These are phyloP conservation scores for Colletotrichum liriopes DNA, from an alignment of 2,329 filamentous ascomycete genomes.

Conservation along the genomic window DNA sequence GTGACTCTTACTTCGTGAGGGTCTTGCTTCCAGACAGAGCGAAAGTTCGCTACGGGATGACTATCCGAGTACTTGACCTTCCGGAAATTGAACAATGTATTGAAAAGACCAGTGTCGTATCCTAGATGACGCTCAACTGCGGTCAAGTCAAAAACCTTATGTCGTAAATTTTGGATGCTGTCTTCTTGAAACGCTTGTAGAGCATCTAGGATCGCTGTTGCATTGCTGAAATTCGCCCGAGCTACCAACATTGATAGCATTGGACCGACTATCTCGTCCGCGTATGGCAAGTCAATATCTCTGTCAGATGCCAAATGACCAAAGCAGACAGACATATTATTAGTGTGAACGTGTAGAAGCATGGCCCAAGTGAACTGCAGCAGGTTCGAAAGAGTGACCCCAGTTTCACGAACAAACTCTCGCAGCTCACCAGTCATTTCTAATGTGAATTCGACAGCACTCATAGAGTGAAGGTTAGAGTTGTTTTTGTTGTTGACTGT, in stretches of 20 bases:
- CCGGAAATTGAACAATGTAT: slow-evolving; percentile 20
- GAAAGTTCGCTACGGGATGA: not conserved
- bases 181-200: slow-evolving; percentile 18
- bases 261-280: slow-evolving; percentile 21
- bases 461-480: not conserved
- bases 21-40: slow-evolving; percentile 32
- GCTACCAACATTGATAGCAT: slow-evolving; percentile 20
- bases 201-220: not conserved
- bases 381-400: slow-evolving; percentile 16
- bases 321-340: slow-evolving; percentile 10
- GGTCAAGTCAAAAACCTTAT: slow-evolving; percentile 26
- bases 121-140: slow-evolving; percentile 28
- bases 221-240: not conserved
- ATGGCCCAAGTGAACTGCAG: slow-evolving; percentile 23
- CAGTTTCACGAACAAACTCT: not conserved
- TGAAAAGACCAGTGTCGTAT: slow-evolving; percentile 10
- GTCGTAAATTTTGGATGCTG: slow-evolving; percentile 10
- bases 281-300: slow-evolving; percentile 15
- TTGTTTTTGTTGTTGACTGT: not conserved
- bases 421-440: not conserved
- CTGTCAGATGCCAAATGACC: slow-evolving; percentile 29
- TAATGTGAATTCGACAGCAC: slow-evolving; percentile 2
- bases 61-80: slow-evolving; percentile 19
- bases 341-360: slow-evolving; percentile 20
- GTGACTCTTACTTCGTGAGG: slow-evolving; percentile 27